These are phyloP conservation scores for Colletotrichum liaoningense DNA, from an alignment of 2,329 filamentous ascomycete species.

Conservation along the genomic window DNA sequence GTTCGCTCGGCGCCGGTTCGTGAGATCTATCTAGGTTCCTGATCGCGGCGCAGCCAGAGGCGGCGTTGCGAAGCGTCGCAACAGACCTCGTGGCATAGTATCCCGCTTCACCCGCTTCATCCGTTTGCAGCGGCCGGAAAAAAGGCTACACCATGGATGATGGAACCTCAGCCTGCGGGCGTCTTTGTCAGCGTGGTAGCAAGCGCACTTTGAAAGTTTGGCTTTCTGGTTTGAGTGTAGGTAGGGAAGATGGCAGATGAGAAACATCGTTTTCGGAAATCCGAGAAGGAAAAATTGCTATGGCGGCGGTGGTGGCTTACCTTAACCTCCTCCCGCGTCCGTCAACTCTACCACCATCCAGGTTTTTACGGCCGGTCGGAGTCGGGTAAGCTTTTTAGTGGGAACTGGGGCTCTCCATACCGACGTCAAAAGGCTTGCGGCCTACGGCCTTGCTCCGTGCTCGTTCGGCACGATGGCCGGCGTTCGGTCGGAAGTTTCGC, in stretches of 20 bases:
- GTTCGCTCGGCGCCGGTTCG: not conserved
- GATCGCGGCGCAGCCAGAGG: not conserved
- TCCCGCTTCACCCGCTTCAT: constrained; percentile 12
- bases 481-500: constrained; percentile 25
- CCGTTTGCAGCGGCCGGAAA: constrained; percentile 26
- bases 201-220: constrained; percentile 1
- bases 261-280: constrained; percentile 25
- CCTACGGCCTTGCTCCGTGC: constrained; percentile 21
- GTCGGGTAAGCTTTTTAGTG: constrained; percentile 12
- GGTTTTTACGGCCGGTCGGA: constrained; percentile 4
- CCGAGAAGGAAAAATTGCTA: not conserved
- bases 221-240: constrained; percentile 10
- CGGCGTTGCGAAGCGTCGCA: not conserved
- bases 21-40: not conserved
- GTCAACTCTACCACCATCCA: not conserved
- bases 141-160: not conserved
- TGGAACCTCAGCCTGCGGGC: not conserved
- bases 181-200: constrained; percentile 26
- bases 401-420: constrained; percentile 1
- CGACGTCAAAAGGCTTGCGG: not conserved
- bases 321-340: not conserved
- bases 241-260: not conserved
- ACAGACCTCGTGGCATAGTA: constrained; percentile 1
- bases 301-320: not conserved
- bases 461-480: constrained; percentile 21